phyloP scores from a whole-genome alignment of 768 basidiomycete species.

The Sistotremastrum suecicum region DNA sequence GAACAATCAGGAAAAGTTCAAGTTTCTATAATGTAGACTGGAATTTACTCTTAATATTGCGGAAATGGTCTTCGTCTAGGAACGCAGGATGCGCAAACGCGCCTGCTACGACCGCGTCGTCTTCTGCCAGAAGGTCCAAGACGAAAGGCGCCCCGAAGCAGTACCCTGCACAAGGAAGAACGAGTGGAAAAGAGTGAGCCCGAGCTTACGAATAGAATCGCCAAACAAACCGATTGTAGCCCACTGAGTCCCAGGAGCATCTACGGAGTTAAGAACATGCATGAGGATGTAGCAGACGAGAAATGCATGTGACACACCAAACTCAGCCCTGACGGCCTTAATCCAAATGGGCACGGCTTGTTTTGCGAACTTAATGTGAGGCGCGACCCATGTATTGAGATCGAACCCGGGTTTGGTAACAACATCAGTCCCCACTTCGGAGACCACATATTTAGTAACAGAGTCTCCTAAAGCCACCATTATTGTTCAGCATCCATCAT shows the following conservation, averaged over 20 bases:
- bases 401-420: slow-evolving; percentile 16
- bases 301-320: slow-evolving; percentile 20
- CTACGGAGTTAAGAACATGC: slow-evolving; percentile 5
- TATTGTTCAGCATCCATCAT: slow-evolving; percentile 24
- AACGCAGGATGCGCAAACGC: slow-evolving; percentile 13
- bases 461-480: slow-evolving; percentile 18
- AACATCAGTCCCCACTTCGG: background rate
- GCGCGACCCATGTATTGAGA: slow-evolving; percentile 27
- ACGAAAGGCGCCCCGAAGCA: slow-evolving; percentile 15
- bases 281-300: background rate
- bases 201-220: too few species aligned
- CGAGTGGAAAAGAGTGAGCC: background rate
- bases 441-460: too few species aligned
- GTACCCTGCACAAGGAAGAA: slow-evolving; percentile 5
- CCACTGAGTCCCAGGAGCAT: slow-evolving; percentile 22
- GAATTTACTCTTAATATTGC: slow-evolving; percentile 5
- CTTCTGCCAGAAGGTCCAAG: slow-evolving; percentile 7
- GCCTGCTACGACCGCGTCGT: slow-evolving; percentile 3
- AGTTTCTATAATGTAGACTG: background rate
- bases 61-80: slow-evolving; percentile 10
- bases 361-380: slow-evolving; percentile 18
- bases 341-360: slow-evolving; percentile 37
- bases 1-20: background rate
- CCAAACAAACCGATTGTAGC: slow-evolving; percentile 29
- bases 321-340: slow-evolving; percentile 30